Base-by-base conservation (phyloP, 139 green algal species). In the Chlamydomonas sp. region DNA sequence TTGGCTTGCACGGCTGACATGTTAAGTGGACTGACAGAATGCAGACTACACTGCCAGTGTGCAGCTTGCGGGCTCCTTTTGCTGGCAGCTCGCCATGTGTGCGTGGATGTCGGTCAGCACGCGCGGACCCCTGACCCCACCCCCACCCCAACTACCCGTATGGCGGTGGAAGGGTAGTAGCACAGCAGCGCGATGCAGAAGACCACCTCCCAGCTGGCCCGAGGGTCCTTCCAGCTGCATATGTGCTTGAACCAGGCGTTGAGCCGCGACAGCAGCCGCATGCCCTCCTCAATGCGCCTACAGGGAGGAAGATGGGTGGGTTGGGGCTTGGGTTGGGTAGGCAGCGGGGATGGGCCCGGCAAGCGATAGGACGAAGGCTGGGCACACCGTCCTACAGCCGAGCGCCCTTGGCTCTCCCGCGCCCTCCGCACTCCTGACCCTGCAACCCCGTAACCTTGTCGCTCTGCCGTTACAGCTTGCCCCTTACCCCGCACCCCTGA, bases 171-270 rank as follows among this genome's bases (percentile, higher is more conserved):
- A 58, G 86, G 86, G 4, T 18, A 73, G 86, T 87, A 90, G 79
- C 79, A 90, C 4, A 86, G 58, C 61, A 87, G 73, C 4, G 83
- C 62, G 63, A 90, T 90, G 72, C 73, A 84, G 79, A 87, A 83
- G 14, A 84, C 86, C 49, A 90, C 86, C 86, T 90, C 78, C 78
- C 63, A 58, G 59, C 78, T 85, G 77, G 63, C 77, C 0, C 18
- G 79, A 1, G 15, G 18, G 4, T 63, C 78, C 17, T 12, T 77
- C 86, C 86, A 90, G 63, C 66, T 83, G 79, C 79, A 87, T 57
- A 90, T 87, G 86, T 75, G 86, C 17, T 49, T 58, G 63, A 90
- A 87, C 86, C 86, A 90, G 57, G 14, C 57, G 18, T 17, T 9
- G 16, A 90, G 63, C 2, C 3, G 15, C 18, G 68, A 67, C 49